Evolutionary conservation across 225 moss, liverwort and hornwort genomes (phyloP), one percentile per base, ranked within the genome.

Genomic region (Climacium dendroides): DNA sequence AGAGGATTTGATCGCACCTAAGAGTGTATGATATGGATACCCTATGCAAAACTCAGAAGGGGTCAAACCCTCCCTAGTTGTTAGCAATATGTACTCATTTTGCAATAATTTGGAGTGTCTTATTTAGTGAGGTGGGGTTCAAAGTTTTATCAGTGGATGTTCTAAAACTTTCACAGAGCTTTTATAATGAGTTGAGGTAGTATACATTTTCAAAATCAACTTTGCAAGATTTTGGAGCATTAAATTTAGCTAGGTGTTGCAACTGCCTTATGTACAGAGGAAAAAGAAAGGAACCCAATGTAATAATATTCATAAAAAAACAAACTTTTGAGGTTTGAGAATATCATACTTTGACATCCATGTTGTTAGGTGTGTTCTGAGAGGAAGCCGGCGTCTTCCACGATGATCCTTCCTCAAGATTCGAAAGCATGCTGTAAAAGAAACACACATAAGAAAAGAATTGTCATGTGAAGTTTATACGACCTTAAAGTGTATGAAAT

Each of bases 351-450:
- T 87, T 92, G 75, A 25, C 45, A 45, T 87, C 69, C 70, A 61
- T 65, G 74, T 26, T 71, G 78, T 23, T 86, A 20, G 78, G 29
- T 39, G 86, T 83, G 53, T 63, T 59, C 4, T 85, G 89, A 47
- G 87, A 86, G 20, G 90, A 85, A 53, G 82, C 13, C 2, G 82
- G 69, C 4, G 75, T 69, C 85, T 80, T 89, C 91, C 91, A 91
- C 35, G 90, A 86, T 19, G 87, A 73, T n/a, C 82, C 90, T 64
- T 88, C 86, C 69, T 88, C 90, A 18, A 88, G 60, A 65, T 88
- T 93, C 6, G 88, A 61, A 43, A 88, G 90, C 79, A 91, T 79
- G 41, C 91, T 93, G 79, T 50, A 19, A 74, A 50, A 39, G 48
- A 84, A 30, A 58, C 30, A 83, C 67, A 29, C 41, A 32, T 50